These are phyloP conservation scores for Epicoccum sorghinum DNA, from an alignment of 2,329 filamentous ascomycete species.

Conservation along the genomic window DNA sequence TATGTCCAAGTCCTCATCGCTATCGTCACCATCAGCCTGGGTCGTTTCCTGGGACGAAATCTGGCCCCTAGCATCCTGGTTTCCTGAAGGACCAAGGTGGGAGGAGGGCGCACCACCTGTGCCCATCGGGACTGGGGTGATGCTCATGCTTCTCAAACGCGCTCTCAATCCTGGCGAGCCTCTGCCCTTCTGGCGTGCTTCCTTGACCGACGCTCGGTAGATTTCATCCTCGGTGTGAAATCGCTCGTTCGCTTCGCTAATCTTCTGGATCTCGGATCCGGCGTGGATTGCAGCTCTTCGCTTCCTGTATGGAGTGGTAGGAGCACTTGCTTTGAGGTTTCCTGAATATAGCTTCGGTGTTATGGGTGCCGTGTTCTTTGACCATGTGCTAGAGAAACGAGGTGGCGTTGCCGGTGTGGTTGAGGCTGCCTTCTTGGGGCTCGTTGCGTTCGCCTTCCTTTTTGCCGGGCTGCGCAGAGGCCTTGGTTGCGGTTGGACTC, in stretches of 20 bases:
- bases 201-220: not conserved
- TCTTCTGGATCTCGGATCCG: not conserved
- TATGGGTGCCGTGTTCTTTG: not conserved
- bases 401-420: not conserved
- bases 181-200: not conserved
- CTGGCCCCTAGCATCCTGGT: too few relatives aligned
- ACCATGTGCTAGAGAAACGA: not conserved
- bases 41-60: too few relatives aligned
- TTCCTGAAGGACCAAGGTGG: too few relatives aligned
- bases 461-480: too few relatives aligned
- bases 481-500: too few relatives aligned
- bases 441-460: too few relatives aligned
- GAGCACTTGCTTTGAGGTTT: not conserved
- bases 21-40: not conserved
- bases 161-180: not conserved
- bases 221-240: not conserved
- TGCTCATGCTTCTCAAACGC: not conserved
- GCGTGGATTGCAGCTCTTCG: not conserved
- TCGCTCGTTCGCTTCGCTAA: not conserved
- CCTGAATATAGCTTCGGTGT: too few relatives aligned
- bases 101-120: too few relatives aligned
- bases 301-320: not conserved
- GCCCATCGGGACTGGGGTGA: too few relatives aligned
- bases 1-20: constrained; percentile 14
- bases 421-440: not conserved